phyloP scores from a whole-genome alignment of 2,329 filamentous ascomycete species.

The Trichoderma semiorbis region DNA sequence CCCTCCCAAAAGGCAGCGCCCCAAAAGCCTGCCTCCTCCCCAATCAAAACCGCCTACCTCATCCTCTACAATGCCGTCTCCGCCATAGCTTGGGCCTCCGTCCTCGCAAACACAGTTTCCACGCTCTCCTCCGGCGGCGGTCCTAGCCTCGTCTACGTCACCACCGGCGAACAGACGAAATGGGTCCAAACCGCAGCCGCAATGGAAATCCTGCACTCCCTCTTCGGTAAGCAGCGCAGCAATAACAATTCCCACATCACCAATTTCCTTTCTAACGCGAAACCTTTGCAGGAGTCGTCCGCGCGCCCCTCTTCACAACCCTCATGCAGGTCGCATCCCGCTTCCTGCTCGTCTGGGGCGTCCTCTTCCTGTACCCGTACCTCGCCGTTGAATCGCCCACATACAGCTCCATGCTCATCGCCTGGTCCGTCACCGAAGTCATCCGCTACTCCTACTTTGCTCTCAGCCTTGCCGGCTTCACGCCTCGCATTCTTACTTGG shows the following conservation, averaged over 20 bases:
- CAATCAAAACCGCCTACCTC: constrained; percentile 64
- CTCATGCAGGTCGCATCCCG: constrained; percentile 85
- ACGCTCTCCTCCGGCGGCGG: constrained; percentile 55
- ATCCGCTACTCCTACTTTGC: constrained; percentile 92
- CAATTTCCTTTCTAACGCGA: neutral
- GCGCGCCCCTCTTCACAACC: constrained; percentile 81
- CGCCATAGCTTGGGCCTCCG: constrained; percentile 71
- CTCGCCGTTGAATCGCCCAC: constrained; percentile 55
- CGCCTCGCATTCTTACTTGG: constrained; percentile 69
- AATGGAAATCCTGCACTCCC: constrained; percentile 79
- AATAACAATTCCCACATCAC: neutral
- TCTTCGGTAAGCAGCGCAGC: constrained; percentile 58
- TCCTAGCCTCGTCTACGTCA: constrained; percentile 56
- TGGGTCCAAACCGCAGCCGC: constrained; percentile 81
- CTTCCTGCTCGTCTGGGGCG: constrained; percentile 82
- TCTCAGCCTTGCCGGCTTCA: constrained; percentile 60
- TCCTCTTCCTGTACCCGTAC: constrained; percentile 70
- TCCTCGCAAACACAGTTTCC: constrained; percentile 64
- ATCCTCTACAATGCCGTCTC: constrained; percentile 81
- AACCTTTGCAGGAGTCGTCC: constrained; percentile 65
- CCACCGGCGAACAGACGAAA: constrained; percentile 64
- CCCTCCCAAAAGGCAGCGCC: neutral
- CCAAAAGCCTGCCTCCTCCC: constrained; percentile 26
- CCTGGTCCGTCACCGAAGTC: constrained; percentile 89
- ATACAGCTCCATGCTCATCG: constrained; percentile 76